phyloP scores from a whole-genome alignment of 2,329 filamentous ascomycete species.

The Stagonosporopsis chrysanthemi region DNA sequence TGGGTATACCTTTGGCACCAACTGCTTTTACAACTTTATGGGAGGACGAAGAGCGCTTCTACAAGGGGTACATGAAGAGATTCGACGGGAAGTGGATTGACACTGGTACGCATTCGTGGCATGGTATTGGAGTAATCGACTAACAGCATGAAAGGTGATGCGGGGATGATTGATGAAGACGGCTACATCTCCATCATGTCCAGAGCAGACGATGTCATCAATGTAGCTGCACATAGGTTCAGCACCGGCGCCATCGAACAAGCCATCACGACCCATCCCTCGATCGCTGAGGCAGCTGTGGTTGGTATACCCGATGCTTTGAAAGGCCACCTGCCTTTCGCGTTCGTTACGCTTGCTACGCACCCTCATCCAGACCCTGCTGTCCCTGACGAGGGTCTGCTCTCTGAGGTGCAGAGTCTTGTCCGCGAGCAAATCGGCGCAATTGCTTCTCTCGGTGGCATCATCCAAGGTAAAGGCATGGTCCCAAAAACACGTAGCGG shows the following conservation, averaged over 20 bases:
- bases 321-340: constrained; percentile 92
- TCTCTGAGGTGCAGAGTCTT: constrained; percentile 72
- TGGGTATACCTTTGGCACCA: constrained; percentile 81
- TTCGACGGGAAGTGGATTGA: constrained; percentile 87
- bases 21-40: constrained; percentile 87
- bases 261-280: constrained; percentile 81
- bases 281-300: constrained; percentile 83
- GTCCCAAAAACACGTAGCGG: constrained; percentile 93
- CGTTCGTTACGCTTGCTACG: constrained; percentile 74
- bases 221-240: constrained; percentile 91
- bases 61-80: constrained; percentile 81
- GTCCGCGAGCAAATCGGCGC: constrained; percentile 84
- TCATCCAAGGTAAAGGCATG: constrained; percentile 84
- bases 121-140: neutral
- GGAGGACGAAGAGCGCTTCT: constrained; percentile 85
- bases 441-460: constrained; percentile 84
- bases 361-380: constrained; percentile 61
- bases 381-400: constrained; percentile 57
- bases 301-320: constrained; percentile 84
- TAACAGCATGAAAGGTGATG: constrained; percentile 63
- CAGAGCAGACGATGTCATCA: constrained; percentile 84
- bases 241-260: constrained; percentile 93
- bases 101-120: constrained; percentile 60
- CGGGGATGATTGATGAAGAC: constrained; percentile 82
- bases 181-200: constrained; percentile 71